Evolutionary conservation across 2,329 filamentous ascomycete species (phyloP).

Genomic region (Diaporthe vaccinii): DNA sequence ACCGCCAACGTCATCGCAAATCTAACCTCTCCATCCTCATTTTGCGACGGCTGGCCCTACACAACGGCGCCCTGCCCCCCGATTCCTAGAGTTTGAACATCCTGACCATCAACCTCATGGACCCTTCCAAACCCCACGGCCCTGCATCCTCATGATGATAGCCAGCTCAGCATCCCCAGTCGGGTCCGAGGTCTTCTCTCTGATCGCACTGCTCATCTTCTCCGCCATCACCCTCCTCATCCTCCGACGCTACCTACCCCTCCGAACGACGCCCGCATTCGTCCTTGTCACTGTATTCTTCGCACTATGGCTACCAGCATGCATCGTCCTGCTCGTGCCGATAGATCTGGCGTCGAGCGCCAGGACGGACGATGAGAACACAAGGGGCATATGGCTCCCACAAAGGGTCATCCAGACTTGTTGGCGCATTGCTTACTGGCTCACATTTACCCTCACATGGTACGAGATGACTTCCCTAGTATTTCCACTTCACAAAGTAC

Average conservation of each 20-base stretch:
- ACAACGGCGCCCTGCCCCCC: not conserved
- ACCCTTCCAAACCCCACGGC: constrained; percentile 11
- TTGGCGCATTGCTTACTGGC: constrained; percentile 97
- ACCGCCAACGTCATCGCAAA: constrained; percentile 37
- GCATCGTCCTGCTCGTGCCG: constrained; percentile 91
- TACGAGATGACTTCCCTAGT: constrained; percentile 55
- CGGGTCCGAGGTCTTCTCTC: constrained; percentile 84
- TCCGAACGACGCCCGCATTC: constrained; percentile 91
- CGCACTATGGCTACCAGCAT: constrained; percentile 91
- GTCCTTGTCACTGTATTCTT: constrained; percentile 94
- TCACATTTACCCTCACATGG: constrained; percentile 96
- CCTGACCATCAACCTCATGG: constrained; percentile 30
- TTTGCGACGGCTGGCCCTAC: constrained; percentile 13
- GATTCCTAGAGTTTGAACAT: constrained; percentile 19
- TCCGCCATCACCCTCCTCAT: constrained; percentile 85
- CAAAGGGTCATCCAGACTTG: constrained; percentile 83
- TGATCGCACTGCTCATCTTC: constrained; percentile 79
- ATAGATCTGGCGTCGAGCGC: constrained; percentile 94
- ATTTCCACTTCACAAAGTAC: not conserved
- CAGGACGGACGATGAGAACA: constrained; percentile 76
- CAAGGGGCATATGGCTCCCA: constrained; percentile 89
- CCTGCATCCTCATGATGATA: constrained; percentile 41
- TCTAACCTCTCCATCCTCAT: constrained; percentile 38
- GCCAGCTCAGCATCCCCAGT: constrained; percentile 66
- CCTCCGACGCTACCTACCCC: constrained; percentile 88